These are phyloP conservation scores for Raphanus raphanistrum DNA, from an alignment of 345 rosid species.

Conservation along the genomic window DNA sequence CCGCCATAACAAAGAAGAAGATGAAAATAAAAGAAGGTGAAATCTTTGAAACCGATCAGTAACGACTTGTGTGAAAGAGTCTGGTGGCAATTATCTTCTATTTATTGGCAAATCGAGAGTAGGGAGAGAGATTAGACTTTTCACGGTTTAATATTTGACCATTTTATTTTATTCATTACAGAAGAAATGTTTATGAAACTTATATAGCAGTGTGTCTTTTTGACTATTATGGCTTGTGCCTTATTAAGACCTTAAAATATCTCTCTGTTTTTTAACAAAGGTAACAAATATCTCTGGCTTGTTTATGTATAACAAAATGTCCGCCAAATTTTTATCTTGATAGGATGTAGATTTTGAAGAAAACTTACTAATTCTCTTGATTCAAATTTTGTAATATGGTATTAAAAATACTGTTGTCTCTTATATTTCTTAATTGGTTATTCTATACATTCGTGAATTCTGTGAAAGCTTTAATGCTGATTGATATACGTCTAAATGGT, in stretches of 20 bases:
- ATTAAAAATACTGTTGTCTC: background rate
- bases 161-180: background rate
- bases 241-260: background rate
- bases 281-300: background rate
- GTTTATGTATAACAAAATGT: background rate
- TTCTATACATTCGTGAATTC: background rate
- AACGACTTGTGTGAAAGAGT: constrained; percentile 33
- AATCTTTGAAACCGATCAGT: constrained; percentile 3
- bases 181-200: background rate
- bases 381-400: background rate
- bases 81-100: constrained; percentile 29
- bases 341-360: background rate
- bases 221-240: constrained; percentile 16
- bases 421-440: background rate
- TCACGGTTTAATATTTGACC: constrained; percentile 7
- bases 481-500: background rate
- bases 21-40: background rate
- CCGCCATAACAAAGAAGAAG: constrained; percentile 48
- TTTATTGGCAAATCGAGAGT: constrained; percentile 33
- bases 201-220: constrained; percentile 2
- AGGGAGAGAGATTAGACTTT: constrained; percentile 9
- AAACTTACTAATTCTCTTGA: background rate
- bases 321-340: background rate
- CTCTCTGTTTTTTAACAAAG: background rate
- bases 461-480: background rate